These are phyloP conservation scores for Salvia hispanica DNA, from an alignment of 257 asterid species.

Conservation along the genomic window DNA sequence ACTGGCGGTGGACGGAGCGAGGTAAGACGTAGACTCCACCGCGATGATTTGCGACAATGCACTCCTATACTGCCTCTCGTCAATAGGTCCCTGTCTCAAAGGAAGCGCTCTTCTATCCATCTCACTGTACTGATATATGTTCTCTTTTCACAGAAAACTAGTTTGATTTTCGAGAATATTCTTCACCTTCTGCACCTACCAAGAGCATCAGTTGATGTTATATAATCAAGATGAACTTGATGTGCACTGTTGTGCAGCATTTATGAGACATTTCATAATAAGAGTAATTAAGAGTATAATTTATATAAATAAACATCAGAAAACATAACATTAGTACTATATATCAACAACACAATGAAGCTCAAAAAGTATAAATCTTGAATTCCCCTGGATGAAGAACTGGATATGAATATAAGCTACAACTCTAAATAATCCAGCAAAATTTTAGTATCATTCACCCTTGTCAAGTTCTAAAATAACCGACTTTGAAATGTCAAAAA, in stretches of 20 bases:
- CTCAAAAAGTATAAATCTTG: neutral
- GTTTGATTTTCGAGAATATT: neutral
- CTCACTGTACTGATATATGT: neutral
- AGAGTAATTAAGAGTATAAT: too few relatives aligned
- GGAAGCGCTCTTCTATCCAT: conserved; percentile 17
- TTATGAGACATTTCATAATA: neutral
- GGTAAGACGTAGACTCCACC: conserved; percentile 10
- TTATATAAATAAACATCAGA: neutral
- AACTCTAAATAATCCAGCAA: neutral
- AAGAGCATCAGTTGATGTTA: too few relatives aligned
- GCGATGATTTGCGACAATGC: conserved; percentile 12
- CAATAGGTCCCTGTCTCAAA: conserved; percentile 19
- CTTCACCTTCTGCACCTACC: conserved; percentile 1
- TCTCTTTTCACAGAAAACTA: neutral
- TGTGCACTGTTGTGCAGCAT: neutral
- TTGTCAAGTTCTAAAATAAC: neutral
- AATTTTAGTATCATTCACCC: too few relatives aligned
- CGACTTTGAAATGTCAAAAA: neutral
- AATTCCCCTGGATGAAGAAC: neutral
- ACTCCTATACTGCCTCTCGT: conserved; percentile 22
- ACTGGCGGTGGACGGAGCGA: neutral
- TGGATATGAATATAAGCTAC: too few relatives aligned
- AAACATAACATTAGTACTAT: neutral
- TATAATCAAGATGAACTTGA: neutral
- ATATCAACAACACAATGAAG: neutral